Conservation (phyloP, 805 yeast species). For the Isabelozyma gotoi region DNA sequence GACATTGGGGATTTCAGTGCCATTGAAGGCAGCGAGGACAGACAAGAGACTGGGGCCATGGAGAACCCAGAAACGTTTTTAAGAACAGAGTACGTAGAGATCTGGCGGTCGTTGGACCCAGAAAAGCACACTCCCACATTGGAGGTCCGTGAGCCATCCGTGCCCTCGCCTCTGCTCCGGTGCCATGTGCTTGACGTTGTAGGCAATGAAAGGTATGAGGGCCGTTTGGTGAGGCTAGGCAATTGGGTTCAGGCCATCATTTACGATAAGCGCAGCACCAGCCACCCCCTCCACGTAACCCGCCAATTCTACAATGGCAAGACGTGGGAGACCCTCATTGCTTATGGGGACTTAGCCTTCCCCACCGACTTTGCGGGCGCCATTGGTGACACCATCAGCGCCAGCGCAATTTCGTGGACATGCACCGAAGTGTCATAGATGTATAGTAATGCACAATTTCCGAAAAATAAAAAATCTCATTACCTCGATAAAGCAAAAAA, state of each 20-base stretch:
- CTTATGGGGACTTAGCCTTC: conserved; percentile 24
- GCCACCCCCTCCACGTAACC: conserved; percentile 26
- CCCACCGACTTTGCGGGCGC: conserved; percentile 20
- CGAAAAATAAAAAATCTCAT: neutral
- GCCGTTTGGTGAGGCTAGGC: conserved; percentile 48
- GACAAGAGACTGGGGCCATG: conserved; percentile 54
- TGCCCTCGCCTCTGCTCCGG: conserved; percentile 5
- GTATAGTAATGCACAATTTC: neutral
- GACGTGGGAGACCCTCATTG: conserved; percentile 23
- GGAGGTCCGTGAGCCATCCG: conserved; percentile 23
- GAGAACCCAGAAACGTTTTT: conserved; percentile 41
- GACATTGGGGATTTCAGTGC: conserved; percentile 49
- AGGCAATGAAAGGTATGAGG: conserved; percentile 25
- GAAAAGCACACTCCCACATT: conserved; percentile 21
- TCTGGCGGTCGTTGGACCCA: conserved; percentile 54
- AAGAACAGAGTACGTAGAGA: conserved; percentile 48
- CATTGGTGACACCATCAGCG: conserved; percentile 7
- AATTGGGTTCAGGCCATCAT: conserved; percentile 53
- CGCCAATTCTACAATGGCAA: conserved; percentile 17
- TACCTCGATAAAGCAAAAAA: neutral
- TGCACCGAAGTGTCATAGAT: conserved; percentile 16
- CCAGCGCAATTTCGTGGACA: conserved; percentile 14
- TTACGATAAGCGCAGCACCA: conserved; percentile 19
- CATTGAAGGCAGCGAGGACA: conserved; percentile 34
- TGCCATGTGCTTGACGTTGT: conserved; percentile 17